Evolutionary conservation across 805 yeast species (phyloP), one percentile per base, ranked within the genome.

Genomic region (Torulaspora quercuum): DNA sequence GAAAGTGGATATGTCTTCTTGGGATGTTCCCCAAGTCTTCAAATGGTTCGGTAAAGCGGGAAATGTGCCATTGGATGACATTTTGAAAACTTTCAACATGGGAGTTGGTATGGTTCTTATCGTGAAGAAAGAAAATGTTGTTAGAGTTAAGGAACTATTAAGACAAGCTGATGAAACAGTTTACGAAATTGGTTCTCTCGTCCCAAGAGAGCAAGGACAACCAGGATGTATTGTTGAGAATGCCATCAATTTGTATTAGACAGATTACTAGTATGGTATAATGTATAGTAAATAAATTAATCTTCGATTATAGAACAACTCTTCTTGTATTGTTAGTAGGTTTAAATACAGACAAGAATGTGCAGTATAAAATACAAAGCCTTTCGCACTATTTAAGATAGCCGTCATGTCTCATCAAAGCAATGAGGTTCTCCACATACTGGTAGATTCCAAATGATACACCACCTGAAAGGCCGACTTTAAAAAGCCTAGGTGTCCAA

Each of bases 91-190:
- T 7, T 76, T 92, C 61, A 92, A 92, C 65, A 73, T 90, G 73
- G 99, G 99, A 68, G 74, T 92, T 53, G 98, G 98, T 54, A 90
- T 90, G 97, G 88, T 87, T 25, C 76, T 83, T 24, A 82, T 90
- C 52, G 96, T 86, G 18, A 80, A 76, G 60, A 63, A 68, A 33
- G 80, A 72, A 45, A 76, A 84, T 34, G 95, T 76, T 14, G 75
- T 68, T 1, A 66, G 67, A 46, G 80, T 79, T 13, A 67, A 68
- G 28, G 57, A 64, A 33, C 64, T 75, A 44, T 70, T 90, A 41
- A 64, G 69, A 48, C 67, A 68, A 36, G 80, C 78, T 25, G 85
- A 88, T 27, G 96, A 92, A 68, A 74, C 68, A 5, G 92, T 88
- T 3, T 80, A 76, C 59, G 66, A 64, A 37, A 80, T 84, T 53